These are phyloP conservation scores for Ophiosphaerella narmari DNA, from an alignment of 2,329 filamentous ascomycete species.

Conservation along the genomic window DNA sequence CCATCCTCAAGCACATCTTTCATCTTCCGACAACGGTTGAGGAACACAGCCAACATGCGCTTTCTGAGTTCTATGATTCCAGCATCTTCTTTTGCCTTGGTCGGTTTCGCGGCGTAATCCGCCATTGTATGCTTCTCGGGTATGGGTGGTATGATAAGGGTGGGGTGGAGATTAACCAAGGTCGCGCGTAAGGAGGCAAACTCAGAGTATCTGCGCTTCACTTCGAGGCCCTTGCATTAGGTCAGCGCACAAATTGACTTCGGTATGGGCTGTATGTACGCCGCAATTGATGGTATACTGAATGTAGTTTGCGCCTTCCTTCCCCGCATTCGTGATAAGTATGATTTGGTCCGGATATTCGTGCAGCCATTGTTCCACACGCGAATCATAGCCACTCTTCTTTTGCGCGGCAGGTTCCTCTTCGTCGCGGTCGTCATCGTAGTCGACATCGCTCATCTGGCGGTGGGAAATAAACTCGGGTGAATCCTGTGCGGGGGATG, in stretches of 20 bases:
- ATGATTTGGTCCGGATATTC: constrained; percentile 91
- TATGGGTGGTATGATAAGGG: constrained; percentile 92
- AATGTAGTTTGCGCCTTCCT: constrained; percentile 91
- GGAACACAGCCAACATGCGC: constrained; percentile 93
- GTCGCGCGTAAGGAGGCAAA: constrained; percentile 90
- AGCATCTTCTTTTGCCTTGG: constrained; percentile 95
- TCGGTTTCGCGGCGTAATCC: constrained; percentile 96
- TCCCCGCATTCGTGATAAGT: constrained; percentile 90
- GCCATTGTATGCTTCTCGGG: constrained; percentile 99
- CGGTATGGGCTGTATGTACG: constrained; percentile 57
- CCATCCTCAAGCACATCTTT: constrained; percentile 89
- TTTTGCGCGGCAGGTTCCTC: constrained; percentile 56
- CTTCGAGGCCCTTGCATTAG: constrained; percentile 78
- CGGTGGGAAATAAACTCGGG: constrained; percentile 61
- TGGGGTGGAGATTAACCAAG: constrained; percentile 89
- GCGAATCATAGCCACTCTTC: constrained; percentile 88
- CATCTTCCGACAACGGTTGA: constrained; percentile 93
- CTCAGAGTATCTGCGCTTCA: constrained; percentile 93
- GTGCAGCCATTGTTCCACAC: constrained; percentile 96
- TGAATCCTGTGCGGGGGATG: constrained; percentile 69
- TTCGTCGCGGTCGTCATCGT: constrained; percentile 58
- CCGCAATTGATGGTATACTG: constrained; percentile 96
- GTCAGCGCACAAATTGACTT: constrained; percentile 15
- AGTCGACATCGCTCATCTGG: constrained; percentile 64
- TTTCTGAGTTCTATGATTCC: constrained; percentile 96